Evolutionary conservation across 805 yeast genomes (phyloP).

Genomic region (Saccharomycopsis fermentans): DNA sequence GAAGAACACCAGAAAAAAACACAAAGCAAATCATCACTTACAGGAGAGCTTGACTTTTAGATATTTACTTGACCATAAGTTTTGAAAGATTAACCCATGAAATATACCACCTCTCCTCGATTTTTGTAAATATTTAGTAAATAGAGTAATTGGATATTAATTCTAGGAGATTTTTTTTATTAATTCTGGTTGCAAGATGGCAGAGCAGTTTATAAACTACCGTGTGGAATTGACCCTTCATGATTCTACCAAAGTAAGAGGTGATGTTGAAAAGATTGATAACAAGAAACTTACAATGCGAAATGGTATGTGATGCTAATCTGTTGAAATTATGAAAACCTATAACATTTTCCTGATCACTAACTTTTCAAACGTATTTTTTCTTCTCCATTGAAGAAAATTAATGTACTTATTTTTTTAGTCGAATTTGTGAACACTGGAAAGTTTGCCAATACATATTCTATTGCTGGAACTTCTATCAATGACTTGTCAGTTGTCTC

Average conservation of each 20-base stretch:
- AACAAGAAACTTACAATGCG: conserved; percentile 30
- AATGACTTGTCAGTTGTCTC: conserved; percentile 47
- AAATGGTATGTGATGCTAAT: conserved; percentile 25
- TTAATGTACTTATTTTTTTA: background rate
- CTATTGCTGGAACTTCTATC: conserved; percentile 31
- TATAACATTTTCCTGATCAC: background rate
- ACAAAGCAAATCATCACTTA: too few relatives aligned
- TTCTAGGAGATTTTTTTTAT: too few relatives aligned
- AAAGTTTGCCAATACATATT: conserved; percentile 11
- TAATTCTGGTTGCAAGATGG: background rate
- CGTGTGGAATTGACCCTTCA: conserved; percentile 35
- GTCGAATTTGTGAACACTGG: conserved; percentile 13
- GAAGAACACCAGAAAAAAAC: too few relatives aligned
- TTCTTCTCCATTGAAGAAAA: background rate
- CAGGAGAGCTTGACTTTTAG: too few relatives aligned
- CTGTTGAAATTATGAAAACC: too few relatives aligned
- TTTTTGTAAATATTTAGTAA: background rate
- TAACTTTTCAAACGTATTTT: background rate
- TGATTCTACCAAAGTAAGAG: conserved; percentile 31
- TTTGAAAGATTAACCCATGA: too few relatives aligned
- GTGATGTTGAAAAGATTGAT: conserved; percentile 34
- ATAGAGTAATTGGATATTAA: background rate
- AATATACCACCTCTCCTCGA: too few relatives aligned
- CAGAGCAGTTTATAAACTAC: conserved; percentile 35
- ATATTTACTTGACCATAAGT: too few relatives aligned